These are phyloP conservation scores for Hypomontagnella monticulosa DNA, from an alignment of 495 filamentous ascomycete genomes.

Conservation along the genomic window DNA sequence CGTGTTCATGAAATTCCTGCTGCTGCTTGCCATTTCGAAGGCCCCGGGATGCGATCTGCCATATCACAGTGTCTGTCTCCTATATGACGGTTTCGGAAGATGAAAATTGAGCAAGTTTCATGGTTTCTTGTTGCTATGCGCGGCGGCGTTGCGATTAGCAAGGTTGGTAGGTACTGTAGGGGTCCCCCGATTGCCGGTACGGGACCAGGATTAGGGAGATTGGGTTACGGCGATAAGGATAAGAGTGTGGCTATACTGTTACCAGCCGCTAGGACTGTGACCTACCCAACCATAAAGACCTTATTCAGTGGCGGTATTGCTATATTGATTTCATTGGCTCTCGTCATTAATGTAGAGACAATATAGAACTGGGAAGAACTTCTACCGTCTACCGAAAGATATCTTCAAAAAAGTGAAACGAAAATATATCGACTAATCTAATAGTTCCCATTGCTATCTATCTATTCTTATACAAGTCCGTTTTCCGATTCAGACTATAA, in stretches of 20 bases:
- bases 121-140: neutral
- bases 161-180: slow-evolving; percentile 12
- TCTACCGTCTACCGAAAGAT: neutral
- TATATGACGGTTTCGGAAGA: neutral
- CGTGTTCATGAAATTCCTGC: slow-evolving; percentile 44
- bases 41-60: slow-evolving; percentile 38
- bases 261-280: slow-evolving; percentile 1
- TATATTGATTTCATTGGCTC: neutral
- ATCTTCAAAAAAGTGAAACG: neutral
- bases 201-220: neutral
- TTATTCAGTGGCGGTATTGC: too few species aligned
- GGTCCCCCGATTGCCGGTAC: slow-evolving; percentile 11
- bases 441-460: too few species aligned
- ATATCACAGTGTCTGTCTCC: slow-evolving; percentile 34
- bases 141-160: neutral
- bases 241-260: slow-evolving; percentile 14
- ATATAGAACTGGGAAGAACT: slow-evolving; percentile 26
- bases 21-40: slow-evolving; percentile 46
- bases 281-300: too few species aligned
- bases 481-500: neutral
- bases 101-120: slow-evolving; percentile 10
- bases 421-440: too few species aligned
- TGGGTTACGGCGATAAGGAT: slow-evolving; percentile 19
- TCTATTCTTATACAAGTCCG: too few species aligned
- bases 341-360: neutral